These are phyloP conservation scores for Erodium texanum DNA, from an alignment of 441 rosid species.

Conservation along the genomic window DNA sequence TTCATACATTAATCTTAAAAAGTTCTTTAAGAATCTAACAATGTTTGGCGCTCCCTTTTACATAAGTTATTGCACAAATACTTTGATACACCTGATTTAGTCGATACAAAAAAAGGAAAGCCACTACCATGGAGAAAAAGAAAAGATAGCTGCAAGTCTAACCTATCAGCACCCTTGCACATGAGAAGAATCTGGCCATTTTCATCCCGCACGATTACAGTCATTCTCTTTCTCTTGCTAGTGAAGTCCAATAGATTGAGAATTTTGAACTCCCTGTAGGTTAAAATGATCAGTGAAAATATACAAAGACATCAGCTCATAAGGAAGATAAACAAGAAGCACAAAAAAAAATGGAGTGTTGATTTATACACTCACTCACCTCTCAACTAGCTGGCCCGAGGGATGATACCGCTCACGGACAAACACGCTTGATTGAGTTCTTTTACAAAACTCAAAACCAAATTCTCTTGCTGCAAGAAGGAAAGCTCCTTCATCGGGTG, in stretches of 20 bases:
- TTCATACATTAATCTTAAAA: too few relatives aligned
- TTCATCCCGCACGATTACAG: slow-evolving; percentile 44
- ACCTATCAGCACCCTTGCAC: slow-evolving; percentile 70
- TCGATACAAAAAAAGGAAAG: background rate
- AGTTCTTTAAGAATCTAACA: too few relatives aligned
- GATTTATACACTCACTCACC: slow-evolving; percentile 30
- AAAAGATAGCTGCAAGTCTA: slow-evolving; percentile 7
- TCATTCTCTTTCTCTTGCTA: slow-evolving; percentile 62
- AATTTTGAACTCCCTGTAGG: slow-evolving; percentile 42
- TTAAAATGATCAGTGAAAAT: background rate
- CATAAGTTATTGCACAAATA: too few relatives aligned
- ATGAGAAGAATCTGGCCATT: slow-evolving; percentile 42
- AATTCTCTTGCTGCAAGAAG: slow-evolving; percentile 67
- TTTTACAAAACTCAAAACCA: slow-evolving; percentile 57
- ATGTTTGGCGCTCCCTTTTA: too few relatives aligned
- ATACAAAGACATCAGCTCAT: background rate
- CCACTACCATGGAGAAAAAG: background rate
- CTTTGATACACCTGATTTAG: too few relatives aligned
- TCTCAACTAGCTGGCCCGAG: slow-evolving; percentile 44
- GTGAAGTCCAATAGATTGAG: slow-evolving; percentile 49
- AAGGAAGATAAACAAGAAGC: slow-evolving; percentile 15
- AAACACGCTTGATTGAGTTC: slow-evolving; percentile 49
- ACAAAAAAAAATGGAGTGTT: background rate
- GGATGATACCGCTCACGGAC: slow-evolving; percentile 39
- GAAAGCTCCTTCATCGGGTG: slow-evolving; percentile 75